Evolutionary conservation across 1,284 basidiomycete genomes (phyloP), one percentile per base, ranked within the genome.

Genomic region (Fomes fomentarius): DNA sequence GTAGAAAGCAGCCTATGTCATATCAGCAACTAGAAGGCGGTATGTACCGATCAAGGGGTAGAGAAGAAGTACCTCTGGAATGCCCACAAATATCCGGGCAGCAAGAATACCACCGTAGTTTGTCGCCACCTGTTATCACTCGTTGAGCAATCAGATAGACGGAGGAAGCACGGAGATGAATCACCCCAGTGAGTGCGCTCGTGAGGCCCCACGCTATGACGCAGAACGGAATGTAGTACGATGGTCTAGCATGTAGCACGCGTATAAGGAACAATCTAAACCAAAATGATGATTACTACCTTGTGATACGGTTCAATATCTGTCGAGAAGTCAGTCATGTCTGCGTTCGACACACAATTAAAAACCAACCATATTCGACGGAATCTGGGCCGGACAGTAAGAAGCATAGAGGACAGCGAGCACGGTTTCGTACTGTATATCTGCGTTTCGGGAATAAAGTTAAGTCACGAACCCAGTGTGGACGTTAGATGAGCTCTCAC

Each of bases 171-270:
- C 11, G 8, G 14, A 24, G 11, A n/a, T 19, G 24, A n/a, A 24
- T 7, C 65, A 85, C 83, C 14, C 84, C 85, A 19, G 85, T 87
- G 38, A 87, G 65, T 1, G 79, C 74, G 55, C 83, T 87, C 1
- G 79, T 82, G 15, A 87, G 56, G 9, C 86, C 85, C 85, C 86
- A 89, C 0, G 75, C 52, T 14, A 85, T 71, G n/a, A 84, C 80
- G 51, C 84, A 87, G 15, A 61, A 58, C 4, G 83, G 82, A 22
- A 89, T 86, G 61, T 85, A 87, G 33, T 78, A 68, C 0, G 85
- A 83, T 1, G 86, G 86, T 49, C 84, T 85, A 49, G 28, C n/a
- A n/a, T 38, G 35, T 22, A 22, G 10, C 2, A 40, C 12, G 26
- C n/a, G 8, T 24, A 14, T 25, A 12, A 17, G 15, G 12, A 10